Evolutionary conservation across 768 basidiomycete genomes (phyloP).

Genomic region (Ramaria rubella): DNA sequence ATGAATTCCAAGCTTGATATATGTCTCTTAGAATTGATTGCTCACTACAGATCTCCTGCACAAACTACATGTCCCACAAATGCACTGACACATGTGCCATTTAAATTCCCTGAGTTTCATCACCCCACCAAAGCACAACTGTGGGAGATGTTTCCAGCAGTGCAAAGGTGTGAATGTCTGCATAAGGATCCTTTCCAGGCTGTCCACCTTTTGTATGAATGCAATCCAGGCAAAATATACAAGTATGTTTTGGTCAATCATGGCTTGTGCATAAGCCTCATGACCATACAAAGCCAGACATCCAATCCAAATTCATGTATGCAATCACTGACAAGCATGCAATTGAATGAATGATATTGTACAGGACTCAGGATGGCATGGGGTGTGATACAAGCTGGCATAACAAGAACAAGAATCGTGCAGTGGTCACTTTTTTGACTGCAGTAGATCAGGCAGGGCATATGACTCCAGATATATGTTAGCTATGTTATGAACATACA

Average conservation of each 20-base stretch:
- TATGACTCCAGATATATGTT: neutral
- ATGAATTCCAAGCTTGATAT: neutral
- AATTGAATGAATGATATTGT: neutral
- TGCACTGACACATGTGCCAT: neutral
- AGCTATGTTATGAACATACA: neutral
- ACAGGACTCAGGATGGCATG: neutral
- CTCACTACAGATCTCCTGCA: neutral
- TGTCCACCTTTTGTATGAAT: neutral
- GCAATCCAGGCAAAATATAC: neutral
- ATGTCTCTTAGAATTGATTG: neutral
- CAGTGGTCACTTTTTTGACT: neutral
- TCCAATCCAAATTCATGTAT: neutral
- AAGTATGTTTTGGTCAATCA: neutral
- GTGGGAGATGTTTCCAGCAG: neutral
- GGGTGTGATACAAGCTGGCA: too few relatives aligned
- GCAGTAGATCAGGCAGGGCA: neutral
- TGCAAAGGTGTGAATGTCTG: neutral
- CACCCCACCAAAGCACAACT: neutral
- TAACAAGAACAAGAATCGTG: neutral
- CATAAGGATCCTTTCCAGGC: too few relatives aligned
- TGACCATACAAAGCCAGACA: neutral
- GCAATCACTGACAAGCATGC: neutral
- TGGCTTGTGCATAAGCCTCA: neutral
- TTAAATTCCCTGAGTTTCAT: neutral
- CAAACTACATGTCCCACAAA: neutral